phyloP scores from a whole-genome alignment of 768 basidiomycete genomes.

The Suillus clintonianus region DNA sequence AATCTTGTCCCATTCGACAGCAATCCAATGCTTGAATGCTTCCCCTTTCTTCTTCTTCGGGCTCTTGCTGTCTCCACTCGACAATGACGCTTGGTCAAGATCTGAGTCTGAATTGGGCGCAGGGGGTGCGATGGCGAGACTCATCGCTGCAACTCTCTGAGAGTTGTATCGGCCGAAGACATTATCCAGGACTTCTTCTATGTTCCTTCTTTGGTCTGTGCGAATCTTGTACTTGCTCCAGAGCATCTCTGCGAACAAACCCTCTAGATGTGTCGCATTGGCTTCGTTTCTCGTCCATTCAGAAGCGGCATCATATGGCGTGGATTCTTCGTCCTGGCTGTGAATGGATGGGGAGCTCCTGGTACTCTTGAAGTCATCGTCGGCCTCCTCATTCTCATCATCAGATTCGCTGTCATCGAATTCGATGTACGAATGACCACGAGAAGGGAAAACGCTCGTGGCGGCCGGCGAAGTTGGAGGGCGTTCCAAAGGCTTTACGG shows the following conservation, averaged over 20 bases:
- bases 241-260: slow-evolving; percentile 62
- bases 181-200: slow-evolving; percentile 44
- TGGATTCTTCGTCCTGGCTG: slow-evolving; percentile 18
- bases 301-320: slow-evolving; percentile 24
- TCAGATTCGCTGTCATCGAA: slow-evolving; percentile 15
- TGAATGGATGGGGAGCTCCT: slow-evolving; percentile 29
- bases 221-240: slow-evolving; percentile 50
- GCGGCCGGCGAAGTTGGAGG: slow-evolving; percentile 9
- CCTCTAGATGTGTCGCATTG: slow-evolving; percentile 52
- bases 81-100: slow-evolving; percentile 19
- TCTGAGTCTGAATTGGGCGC: slow-evolving; percentile 12
- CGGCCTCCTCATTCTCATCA: slow-evolving; percentile 25
- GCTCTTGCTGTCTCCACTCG: slow-evolving; percentile 26
- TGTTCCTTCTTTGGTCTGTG: slow-evolving; percentile 50
- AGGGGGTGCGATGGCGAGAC: slow-evolving; percentile 60
- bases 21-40: slow-evolving; percentile 38
- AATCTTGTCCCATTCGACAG: slow-evolving; percentile 37
- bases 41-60: slow-evolving; percentile 30
- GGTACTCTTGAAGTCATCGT: slow-evolving; percentile 33
- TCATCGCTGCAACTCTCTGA: slow-evolving; percentile 46
- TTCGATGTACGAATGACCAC: slow-evolving; percentile 21
- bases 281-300: slow-evolving; percentile 44
- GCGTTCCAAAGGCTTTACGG: slow-evolving; percentile 34
- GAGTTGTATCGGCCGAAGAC: slow-evolving; percentile 54
- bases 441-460: background rate